Evolutionary conservation across 1,284 basidiomycete species (phyloP).

Genomic region (Stereum hirsutum): DNA sequence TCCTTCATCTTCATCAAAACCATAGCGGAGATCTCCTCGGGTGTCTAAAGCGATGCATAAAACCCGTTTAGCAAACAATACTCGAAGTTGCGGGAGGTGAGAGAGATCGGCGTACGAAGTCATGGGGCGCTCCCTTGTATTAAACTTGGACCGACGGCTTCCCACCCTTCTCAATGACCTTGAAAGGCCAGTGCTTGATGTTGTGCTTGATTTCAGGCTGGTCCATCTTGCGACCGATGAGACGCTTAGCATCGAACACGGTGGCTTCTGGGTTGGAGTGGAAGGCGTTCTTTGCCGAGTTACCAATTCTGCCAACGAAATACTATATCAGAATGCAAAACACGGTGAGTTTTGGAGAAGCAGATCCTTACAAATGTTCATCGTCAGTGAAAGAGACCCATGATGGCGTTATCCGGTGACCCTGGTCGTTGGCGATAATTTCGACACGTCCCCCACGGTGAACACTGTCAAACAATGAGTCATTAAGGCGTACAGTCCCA

Average conservation of each 20-base stretch:
- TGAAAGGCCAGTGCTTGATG: conserved; percentile 86
- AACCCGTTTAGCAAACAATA: not conserved
- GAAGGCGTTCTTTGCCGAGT: conserved; percentile 73
- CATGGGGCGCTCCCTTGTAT: conserved; percentile 80
- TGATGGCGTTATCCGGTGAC: conserved; percentile 94
- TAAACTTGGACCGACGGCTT: conserved; percentile 85
- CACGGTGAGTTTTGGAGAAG: no score
- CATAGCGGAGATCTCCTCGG: conserved; percentile 93
- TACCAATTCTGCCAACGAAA: conserved; percentile 47
- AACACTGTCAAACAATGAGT: conserved; percentile 57
- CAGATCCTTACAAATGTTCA: not conserved
- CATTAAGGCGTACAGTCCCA: conserved; percentile 1
- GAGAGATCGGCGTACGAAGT: conserved; percentile 45
- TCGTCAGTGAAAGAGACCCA: conserved; percentile 23
- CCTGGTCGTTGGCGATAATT: conserved; percentile 96
- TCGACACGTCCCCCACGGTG: conserved; percentile 90
- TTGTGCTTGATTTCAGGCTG: conserved; percentile 75
- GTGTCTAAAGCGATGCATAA: conserved; percentile 36
- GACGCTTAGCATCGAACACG: conserved; percentile 95
- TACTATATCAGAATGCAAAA: no score
- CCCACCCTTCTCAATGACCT: conserved; percentile 68
- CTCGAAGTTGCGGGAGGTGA: not conserved
- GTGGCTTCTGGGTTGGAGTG: conserved; percentile 95
- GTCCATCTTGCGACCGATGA: conserved; percentile 84
- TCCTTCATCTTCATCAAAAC: conserved; percentile 98